Evolutionary conservation across 441 rosid species (phyloP), one percentile per base, ranked within the genome.

Genomic region (Theobroma grandiflorum): DNA sequence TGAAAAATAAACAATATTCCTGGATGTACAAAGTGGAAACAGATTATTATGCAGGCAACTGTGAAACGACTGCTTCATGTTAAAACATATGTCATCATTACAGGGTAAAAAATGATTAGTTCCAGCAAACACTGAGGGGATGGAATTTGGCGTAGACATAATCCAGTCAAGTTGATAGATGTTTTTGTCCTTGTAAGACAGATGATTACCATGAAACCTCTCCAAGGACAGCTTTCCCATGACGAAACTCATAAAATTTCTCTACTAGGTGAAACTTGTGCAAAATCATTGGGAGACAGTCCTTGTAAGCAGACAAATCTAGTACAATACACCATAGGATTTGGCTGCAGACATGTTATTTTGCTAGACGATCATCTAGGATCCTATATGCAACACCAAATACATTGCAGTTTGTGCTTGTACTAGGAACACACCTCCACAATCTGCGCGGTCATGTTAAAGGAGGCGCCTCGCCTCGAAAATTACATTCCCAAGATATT

Each of bases 31-130:
- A 33, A 70, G 59, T 31, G 59, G 59, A 50, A 33, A 49, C 58
- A 49, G 59, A 43, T 67, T 67, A 67, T 67, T 20, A 67, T 42
- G 72, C 72, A 40, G 42, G 72, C 16, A 67, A 67, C 52, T 40
- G 31, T 8, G 26, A 6, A 50, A 50, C 43, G 50, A 71, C 61
- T 0, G 61, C 8, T 49, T 49, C 59, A 49, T 49, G 74, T 49
- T 49, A 42, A 49, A 12, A 8, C 31, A 49, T 7, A 15, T 15
- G 58, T 33, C 22, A 71, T 71, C 74, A 50, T 71, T 50, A 15
- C 38, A 71, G 35, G 74, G 74, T 71, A 16, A 71, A 71, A 49
- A 47, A 31, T 45, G 20, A 47, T 47, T 47, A 7, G 12, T 47
- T 26, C n/a, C 33, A 4, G 5, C 45, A 63, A 26, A 14, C 68